Conservation (phyloP, 768 basidiomycete genomes). For the Infundibulicybe gibba region DNA sequence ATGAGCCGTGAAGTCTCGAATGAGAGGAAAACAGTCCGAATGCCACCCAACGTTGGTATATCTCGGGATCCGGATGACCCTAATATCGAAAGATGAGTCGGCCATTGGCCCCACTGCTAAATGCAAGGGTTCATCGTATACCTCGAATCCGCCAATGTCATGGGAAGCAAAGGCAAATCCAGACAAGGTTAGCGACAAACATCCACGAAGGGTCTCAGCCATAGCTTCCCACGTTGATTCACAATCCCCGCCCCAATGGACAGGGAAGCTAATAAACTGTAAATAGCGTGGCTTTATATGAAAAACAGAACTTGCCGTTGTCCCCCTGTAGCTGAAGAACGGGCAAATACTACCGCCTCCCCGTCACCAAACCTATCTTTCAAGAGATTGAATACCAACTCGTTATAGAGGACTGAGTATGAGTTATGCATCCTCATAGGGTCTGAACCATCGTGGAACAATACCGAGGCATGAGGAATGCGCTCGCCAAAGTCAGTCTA, state of each 20-base stretch:
- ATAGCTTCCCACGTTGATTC: conserved; percentile 77
- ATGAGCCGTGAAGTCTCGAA: conserved; percentile 68
- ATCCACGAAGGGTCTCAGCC: conserved; percentile 69
- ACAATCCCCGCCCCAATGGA: conserved; percentile 75
- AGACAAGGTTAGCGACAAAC: conserved; percentile 60
- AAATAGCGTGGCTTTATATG: not conserved
- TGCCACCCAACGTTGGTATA: conserved; percentile 76
- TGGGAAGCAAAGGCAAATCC: conserved; percentile 73
- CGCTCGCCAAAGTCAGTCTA: conserved; percentile 79
- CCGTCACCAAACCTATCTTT: conserved; percentile 56
- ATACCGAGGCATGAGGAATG: conserved; percentile 62
- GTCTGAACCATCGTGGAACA: conserved; percentile 65
- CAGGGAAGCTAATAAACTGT: conserved; percentile 26
- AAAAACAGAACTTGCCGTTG: conserved; percentile 41
- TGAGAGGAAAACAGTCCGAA: conserved; percentile 77
- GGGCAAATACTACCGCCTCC: conserved; percentile 68
- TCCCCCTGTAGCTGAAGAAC: conserved; percentile 65
- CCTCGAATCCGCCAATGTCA: conserved; percentile 79
- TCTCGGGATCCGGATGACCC: conserved; percentile 64
- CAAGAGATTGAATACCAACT: conserved; percentile 61
- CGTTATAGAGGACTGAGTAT: conserved; percentile 70
- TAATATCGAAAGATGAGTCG: conserved; percentile 12
- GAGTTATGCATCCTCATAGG: conserved; percentile 69
- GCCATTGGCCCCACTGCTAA: too few relatives aligned
- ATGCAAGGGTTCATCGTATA: conserved; percentile 12